Conservation (phyloP, 2,329 filamentous ascomycete species). For the Diaporthe velutina region DNA sequence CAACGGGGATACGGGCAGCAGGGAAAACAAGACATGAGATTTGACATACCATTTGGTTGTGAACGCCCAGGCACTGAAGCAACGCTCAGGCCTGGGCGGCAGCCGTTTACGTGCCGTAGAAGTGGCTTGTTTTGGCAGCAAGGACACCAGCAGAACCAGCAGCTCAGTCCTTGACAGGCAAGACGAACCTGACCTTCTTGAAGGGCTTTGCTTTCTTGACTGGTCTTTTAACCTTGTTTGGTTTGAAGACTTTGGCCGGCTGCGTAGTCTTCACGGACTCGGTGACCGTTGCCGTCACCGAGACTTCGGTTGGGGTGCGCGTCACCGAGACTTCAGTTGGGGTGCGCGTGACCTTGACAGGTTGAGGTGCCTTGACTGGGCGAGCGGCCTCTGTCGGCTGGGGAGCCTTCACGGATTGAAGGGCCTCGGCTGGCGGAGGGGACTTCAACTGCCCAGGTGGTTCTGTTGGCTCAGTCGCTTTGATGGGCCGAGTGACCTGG, state of each 20-base stretch:
- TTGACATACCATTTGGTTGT: constrained; percentile 54
- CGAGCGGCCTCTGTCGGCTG: constrained; percentile 22
- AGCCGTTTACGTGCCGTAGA: too few species aligned
- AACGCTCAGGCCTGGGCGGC: constrained; percentile 3
- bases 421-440: constrained; percentile 22
- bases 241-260: not conserved
- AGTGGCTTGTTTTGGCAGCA: too few species aligned
- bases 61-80: not conserved
- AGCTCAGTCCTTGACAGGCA: constrained; percentile 13
- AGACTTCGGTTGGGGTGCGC: not conserved
- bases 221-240: constrained; percentile 54
- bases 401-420: constrained; percentile 23
- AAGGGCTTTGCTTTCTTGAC: constrained; percentile 46
- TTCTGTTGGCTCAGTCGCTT: constrained; percentile 9
- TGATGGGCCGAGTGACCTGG: constrained; percentile 17
- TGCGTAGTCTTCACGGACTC: not conserved
- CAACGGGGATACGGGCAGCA: constrained; percentile 52
- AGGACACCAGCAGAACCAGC: not conserved
- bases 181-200: constrained; percentile 17
- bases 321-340: constrained; percentile 9
- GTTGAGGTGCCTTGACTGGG: constrained; percentile 16
- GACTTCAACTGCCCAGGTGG: not conserved
- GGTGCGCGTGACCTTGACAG: constrained; percentile 12
- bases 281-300: not conserved
- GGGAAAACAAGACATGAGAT: constrained; percentile 31